Evolutionary conservation across 192 early-diverging fungal genomes (phyloP).

Genomic region (Umbelopsis vinacea): DNA sequence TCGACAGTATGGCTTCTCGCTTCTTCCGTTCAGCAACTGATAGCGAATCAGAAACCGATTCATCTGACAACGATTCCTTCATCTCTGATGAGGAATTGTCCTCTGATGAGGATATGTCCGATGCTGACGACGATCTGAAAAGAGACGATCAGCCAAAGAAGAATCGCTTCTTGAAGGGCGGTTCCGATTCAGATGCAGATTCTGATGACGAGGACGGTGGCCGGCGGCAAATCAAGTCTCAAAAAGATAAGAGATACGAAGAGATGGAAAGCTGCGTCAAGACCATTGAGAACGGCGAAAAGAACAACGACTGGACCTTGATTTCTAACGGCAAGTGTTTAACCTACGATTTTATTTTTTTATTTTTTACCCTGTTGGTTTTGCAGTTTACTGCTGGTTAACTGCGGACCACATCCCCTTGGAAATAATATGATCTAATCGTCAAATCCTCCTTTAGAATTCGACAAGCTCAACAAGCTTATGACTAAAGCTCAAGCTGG

Average conservation of each 20-base stretch:
- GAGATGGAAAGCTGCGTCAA: constrained; percentile 74
- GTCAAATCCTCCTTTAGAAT: constrained; percentile 61
- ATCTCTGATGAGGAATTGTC: constrained; percentile 57
- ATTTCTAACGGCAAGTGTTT: constrained; percentile 69
- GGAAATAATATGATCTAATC: neutral
- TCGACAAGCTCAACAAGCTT: constrained; percentile 80
- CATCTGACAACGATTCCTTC: constrained; percentile 62
- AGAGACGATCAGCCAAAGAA: constrained; percentile 43
- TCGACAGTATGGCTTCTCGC: constrained; percentile 56
- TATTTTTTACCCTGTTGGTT: too few relatives aligned
- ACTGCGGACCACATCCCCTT: too few relatives aligned
- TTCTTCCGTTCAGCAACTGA: constrained; percentile 80
- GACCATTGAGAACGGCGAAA: constrained; percentile 72
- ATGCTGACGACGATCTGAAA: constrained; percentile 56
- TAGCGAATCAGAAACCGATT: constrained; percentile 64
- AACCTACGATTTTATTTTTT: neutral
- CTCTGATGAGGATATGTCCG: constrained; percentile 50
- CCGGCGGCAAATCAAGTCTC: constrained; percentile 78
- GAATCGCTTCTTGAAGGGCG: constrained; percentile 47
- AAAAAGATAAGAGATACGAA: constrained; percentile 87
- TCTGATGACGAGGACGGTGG: constrained; percentile 69
- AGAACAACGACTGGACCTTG: constrained; percentile 90
- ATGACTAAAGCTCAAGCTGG: constrained; percentile 66
- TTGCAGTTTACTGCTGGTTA: too few relatives aligned
- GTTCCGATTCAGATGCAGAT: constrained; percentile 56